Evolutionary conservation across 768 basidiomycete genomes (phyloP).

Genomic region (Symmetrospora coprosmae): DNA sequence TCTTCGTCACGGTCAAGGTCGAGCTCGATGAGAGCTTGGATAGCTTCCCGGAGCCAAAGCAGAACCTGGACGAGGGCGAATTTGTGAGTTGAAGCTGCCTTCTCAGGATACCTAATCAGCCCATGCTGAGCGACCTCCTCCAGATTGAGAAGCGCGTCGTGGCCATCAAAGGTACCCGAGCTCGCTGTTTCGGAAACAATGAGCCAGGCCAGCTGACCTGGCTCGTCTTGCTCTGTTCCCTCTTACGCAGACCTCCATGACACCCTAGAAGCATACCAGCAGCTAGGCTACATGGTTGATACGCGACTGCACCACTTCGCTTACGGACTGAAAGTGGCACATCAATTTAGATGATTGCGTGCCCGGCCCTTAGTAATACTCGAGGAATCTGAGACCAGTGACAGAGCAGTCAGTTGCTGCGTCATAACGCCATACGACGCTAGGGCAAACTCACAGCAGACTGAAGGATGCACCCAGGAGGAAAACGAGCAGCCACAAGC

Average conservation of each 20-base stretch:
- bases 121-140: not conserved
- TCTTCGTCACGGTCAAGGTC: conserved; percentile 57
- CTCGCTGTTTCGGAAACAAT: too few relatives aligned
- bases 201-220: too few relatives aligned
- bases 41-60: conserved; percentile 43
- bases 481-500: conserved; percentile 81
- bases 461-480: conserved; percentile 81
- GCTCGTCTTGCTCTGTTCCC: too few relatives aligned
- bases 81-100: not conserved
- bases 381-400: conserved; percentile 53
- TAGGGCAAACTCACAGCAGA: conserved; percentile 48
- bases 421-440: conserved; percentile 41
- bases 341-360: too few relatives aligned
- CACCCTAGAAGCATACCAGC: conserved; percentile 35
- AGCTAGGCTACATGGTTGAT: conserved; percentile 49
- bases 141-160: conserved; percentile 50
- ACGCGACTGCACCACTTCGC: conserved; percentile 65
- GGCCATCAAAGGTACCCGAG: conserved; percentile 49
- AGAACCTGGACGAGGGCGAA: conserved; percentile 50
- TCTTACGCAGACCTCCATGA: not conserved
- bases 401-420: conserved; percentile 50
- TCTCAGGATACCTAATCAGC: not conserved
- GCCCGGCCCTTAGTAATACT: conserved; percentile 26
- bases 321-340: conserved; percentile 24
- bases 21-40: conserved; percentile 44